Percentiles rank a stretch among this genome's conserved stretches.
Evolutionary conservation across 768 basidiomycete genomes (phyloP).

Genomic region (Leccinum uliginosum): DNA sequence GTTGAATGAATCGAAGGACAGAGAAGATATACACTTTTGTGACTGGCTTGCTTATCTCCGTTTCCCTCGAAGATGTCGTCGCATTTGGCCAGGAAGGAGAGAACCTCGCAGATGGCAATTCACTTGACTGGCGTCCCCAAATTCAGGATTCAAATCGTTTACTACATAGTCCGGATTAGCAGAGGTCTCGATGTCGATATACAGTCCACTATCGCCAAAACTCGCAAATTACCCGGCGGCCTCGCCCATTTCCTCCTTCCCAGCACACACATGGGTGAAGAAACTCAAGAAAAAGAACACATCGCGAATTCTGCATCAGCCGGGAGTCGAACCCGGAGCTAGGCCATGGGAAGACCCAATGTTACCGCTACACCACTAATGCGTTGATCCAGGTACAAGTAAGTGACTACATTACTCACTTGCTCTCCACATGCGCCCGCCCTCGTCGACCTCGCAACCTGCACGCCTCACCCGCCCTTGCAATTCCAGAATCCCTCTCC

Average conservation of each 20-base stretch:
- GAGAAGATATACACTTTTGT: no score
- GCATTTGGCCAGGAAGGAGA: background rate
- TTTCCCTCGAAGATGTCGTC: background rate
- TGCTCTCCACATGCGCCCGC: no score
- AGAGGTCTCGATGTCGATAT: background rate
- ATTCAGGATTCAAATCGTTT: background rate
- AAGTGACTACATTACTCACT: no score
- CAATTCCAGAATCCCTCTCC: no score
- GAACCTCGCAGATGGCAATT: background rate
- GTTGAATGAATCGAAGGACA: no score
- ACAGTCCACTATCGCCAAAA: background rate
- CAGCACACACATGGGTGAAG: no score
- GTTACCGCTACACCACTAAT: conserved; percentile 77
- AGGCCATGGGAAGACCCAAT: conserved; percentile 82
- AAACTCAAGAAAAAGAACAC: background rate
- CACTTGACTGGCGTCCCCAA: background rate
- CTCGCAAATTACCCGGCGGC: background rate
- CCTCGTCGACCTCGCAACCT: no score
- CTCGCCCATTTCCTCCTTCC: background rate
- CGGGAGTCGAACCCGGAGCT: conserved; percentile 61
- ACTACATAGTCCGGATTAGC: no score
- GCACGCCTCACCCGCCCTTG: no score
- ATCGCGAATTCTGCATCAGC: conserved; percentile 35
- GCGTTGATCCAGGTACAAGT: background rate
- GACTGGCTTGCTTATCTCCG: background rate